A percentile compares a stretch with the other conserved stretches of the same genome.
phyloP scores from a whole-genome alignment of 441 rosid genomes.

The Syzygium syzygioides region DNA sequence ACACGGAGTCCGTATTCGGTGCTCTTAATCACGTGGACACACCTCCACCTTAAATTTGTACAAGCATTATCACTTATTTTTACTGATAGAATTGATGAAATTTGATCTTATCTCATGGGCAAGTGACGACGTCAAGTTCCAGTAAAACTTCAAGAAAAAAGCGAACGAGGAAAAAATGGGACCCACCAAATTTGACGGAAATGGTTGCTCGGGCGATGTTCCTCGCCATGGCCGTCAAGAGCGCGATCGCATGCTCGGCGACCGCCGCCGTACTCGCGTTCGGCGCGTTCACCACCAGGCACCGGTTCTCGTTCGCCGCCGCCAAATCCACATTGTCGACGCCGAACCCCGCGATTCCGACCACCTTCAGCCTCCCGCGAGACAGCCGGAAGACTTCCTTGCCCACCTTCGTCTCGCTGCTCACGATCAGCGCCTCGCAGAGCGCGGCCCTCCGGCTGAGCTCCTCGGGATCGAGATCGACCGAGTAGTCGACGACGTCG shows the following conservation, averaged over 20 bases:
- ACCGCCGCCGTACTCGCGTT: neutral
- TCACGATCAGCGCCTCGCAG: slow-evolving; percentile 3
- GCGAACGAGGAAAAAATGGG: neutral
- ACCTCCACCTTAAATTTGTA: too few species aligned
- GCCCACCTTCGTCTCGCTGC: slow-evolving; percentile 8
- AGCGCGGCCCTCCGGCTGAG: neutral
- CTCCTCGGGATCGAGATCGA: neutral
- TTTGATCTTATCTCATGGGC: neutral
- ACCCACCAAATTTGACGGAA: slow-evolving; percentile 8
- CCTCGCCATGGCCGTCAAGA: slow-evolving; percentile 6
- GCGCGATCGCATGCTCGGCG: slow-evolving; percentile 6
- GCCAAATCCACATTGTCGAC: slow-evolving; percentile 10
- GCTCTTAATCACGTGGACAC: too few species aligned
- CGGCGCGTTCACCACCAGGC: slow-evolving; percentile 9
- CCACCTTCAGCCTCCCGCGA: slow-evolving; percentile 9
- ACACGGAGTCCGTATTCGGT: too few species aligned
- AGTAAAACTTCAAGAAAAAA: too few species aligned
- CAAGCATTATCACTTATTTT: too few species aligned
- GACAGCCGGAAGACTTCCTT: slow-evolving; percentile 11
- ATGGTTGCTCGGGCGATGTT: slow-evolving; percentile 7
- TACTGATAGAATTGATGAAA: too few species aligned
- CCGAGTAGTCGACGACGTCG: neutral
- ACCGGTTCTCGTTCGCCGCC: slow-evolving; percentile 2
- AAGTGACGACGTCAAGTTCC: neutral
- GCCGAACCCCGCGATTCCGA: slow-evolving; percentile 5